A percentile compares a stretch with the other conserved stretches of the same genome.
Conservation (phyloP, 2,329 filamentous ascomycete genomes). For the Sordariomycetes sp. region DNA sequence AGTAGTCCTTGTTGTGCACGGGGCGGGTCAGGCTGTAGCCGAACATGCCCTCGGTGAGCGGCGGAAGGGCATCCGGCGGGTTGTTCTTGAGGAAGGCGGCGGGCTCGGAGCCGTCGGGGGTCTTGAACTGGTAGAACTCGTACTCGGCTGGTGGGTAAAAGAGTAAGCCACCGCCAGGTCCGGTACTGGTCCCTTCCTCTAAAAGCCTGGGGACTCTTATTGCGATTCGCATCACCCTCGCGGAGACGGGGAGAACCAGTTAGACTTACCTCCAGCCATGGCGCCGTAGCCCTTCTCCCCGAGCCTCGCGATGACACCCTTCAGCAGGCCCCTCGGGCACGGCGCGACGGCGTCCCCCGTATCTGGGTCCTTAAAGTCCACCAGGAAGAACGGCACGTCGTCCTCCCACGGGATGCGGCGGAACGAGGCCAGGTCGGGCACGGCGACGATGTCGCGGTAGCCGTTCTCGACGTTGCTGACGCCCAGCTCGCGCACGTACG, state of each 20-base stretch:
- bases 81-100: conserved; percentile 66
- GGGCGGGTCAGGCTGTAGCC: conserved; percentile 84
- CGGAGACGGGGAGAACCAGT: not conserved
- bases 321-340: conserved; percentile 69
- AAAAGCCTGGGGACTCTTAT: too few species aligned
- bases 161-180: conserved; percentile 4
- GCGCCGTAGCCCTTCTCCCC: conserved; percentile 61
- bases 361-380: conserved; percentile 77
- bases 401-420: conserved; percentile 86
- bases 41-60: conserved; percentile 89
- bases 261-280: conserved; percentile 71
- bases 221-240: not conserved
- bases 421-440: conserved; percentile 69
- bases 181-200: not conserved
- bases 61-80: conserved; percentile 60
- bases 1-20: conserved; percentile 85
- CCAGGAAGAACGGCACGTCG: conserved; percentile 73
- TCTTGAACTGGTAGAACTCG: conserved; percentile 87
- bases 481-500: conserved; percentile 73
- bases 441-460: conserved; percentile 74
- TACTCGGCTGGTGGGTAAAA: conserved; percentile 58
- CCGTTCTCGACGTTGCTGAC: conserved; percentile 89
- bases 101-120: conserved; percentile 55
- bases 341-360: conserved; percentile 60
- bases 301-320: conserved; percentile 56